Evolutionary conservation across 768 basidiomycete species (phyloP).

Genomic region (Tephrocybe rancida): DNA sequence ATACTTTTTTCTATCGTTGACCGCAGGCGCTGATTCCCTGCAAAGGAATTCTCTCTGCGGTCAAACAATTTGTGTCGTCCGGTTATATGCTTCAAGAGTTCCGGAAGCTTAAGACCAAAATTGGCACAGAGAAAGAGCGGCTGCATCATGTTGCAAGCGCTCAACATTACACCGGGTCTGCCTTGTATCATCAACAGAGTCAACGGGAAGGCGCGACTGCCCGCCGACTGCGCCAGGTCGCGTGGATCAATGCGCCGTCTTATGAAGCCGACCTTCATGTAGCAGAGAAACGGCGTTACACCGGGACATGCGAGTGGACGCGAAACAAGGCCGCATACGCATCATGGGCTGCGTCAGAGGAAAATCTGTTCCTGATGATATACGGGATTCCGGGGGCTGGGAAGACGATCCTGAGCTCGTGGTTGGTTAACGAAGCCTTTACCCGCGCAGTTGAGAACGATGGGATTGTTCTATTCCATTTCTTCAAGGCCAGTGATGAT

Average conservation of each 20-base stretch:
- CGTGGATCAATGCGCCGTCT: conserved; percentile 3
- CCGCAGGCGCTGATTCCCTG: background rate
- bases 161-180: conserved; percentile 1
- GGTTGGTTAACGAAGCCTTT: background rate
- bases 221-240: background rate
- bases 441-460: background rate
- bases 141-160: background rate
- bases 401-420: conserved; percentile 6
- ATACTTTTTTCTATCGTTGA: background rate
- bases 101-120: background rate
- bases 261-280: conserved; percentile 2
- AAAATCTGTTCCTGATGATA: background rate
- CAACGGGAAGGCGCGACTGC: background rate
- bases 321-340: background rate
- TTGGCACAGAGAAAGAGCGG: background rate
- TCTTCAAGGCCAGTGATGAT: conserved; percentile 7
- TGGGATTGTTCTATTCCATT: background rate
- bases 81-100: background rate
- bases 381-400: conserved; percentile 3
- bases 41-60: background rate
- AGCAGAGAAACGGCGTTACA: background rate
- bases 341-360: background rate
- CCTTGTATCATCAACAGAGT: background rate
- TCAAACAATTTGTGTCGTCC: background rate
- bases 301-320: conserved; percentile 3